A percentile compares a stretch with the other conserved stretches of the same genome.
These are phyloP conservation scores for Debaryomyces coudertii DNA, from an alignment of 1,139 yeast genomes.

Conservation along the genomic window DNA sequence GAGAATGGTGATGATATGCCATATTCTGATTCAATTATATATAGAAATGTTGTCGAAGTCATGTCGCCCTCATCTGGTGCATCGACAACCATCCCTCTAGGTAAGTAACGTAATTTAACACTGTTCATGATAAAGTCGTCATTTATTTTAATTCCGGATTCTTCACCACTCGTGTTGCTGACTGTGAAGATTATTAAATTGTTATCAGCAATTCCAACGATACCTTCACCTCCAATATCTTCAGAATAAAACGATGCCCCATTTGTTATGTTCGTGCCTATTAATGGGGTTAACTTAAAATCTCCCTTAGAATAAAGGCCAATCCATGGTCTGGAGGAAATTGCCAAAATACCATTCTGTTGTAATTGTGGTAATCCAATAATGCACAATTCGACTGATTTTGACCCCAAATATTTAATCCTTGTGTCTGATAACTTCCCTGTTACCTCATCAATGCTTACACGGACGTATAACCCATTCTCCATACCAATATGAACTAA, in stretches of 20 bases:
- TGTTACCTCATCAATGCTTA: conserved; percentile 56
- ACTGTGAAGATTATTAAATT: conserved; percentile 62
- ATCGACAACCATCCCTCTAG: conserved; percentile 46
- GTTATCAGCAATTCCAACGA: conserved; percentile 62
- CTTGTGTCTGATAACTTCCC: conserved; percentile 72
- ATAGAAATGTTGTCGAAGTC: conserved; percentile 19
- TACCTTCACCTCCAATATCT: conserved; percentile 62
- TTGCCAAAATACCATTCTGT: conserved; percentile 37
- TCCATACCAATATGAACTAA: conserved; percentile 75
- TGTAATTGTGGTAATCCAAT: conserved; percentile 25
- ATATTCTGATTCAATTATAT: conserved; percentile 53
- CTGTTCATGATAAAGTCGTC: conserved; percentile 51
- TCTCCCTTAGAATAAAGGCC: conserved; percentile 27
- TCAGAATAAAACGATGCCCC: conserved; percentile 63
- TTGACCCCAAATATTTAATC: conserved; percentile 74
- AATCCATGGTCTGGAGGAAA: conserved; percentile 49
- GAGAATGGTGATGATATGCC: conserved; percentile 36
- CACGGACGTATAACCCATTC: conserved; percentile 77
- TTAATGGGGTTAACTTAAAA: conserved; percentile 48
- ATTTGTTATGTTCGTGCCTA: conserved; percentile 29
- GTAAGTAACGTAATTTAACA: conserved; percentile 53
- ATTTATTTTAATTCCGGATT: conserved; percentile 36
- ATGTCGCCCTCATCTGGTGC: conserved; percentile 19
- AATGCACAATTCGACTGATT: conserved; percentile 56
- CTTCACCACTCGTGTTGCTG: conserved; percentile 34